Percentiles rank a stretch among this genome's conserved stretches.
Conservation (phyloP, 1,284 basidiomycete species). For the Leccinum pachyderme region DNA sequence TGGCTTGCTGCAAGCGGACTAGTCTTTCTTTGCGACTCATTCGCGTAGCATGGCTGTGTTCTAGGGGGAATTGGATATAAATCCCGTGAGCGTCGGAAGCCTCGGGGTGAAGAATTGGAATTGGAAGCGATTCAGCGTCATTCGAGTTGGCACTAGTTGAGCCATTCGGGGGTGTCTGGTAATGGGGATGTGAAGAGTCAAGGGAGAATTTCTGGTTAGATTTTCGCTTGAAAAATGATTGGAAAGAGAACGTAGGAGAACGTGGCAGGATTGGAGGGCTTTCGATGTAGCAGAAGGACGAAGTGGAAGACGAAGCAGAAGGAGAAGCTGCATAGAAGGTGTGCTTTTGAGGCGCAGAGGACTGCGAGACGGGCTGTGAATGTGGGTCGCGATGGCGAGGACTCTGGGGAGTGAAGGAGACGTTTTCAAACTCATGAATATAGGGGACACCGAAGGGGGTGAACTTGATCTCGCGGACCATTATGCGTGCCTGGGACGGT, state of each 20-base stretch:
- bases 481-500: conserved; percentile 6
- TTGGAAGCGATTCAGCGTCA: conserved; percentile 21
- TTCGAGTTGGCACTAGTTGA: conserved; percentile 6
- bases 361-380: neutral
- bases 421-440: conserved; percentile 42
- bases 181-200: neutral
- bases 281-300: conserved; percentile 31
- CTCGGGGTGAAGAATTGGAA: conserved; percentile 6
- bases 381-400: neutral
- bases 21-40: conserved; percentile 35
- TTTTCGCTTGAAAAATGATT: conserved; percentile 29
- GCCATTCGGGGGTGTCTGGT: neutral
- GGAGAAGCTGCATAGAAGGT: neutral
- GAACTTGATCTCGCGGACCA: conserved; percentile 40
- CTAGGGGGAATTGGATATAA: conserved; percentile 38
- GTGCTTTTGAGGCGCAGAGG: neutral
- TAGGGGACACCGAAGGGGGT: conserved; percentile 41
- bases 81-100: conserved; percentile 29
- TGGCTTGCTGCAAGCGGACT: conserved; percentile 39
- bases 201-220: neutral
- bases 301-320: conserved; percentile 20
- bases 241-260: conserved; percentile 15
- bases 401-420: conserved; percentile 35
- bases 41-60: neutral
- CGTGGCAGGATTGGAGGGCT: conserved; percentile 13